Evolutionary conservation across 1,284 basidiomycete genomes (phyloP), one percentile per base, ranked within the genome.

Genomic region (Laetiporus sulphureus): DNA sequence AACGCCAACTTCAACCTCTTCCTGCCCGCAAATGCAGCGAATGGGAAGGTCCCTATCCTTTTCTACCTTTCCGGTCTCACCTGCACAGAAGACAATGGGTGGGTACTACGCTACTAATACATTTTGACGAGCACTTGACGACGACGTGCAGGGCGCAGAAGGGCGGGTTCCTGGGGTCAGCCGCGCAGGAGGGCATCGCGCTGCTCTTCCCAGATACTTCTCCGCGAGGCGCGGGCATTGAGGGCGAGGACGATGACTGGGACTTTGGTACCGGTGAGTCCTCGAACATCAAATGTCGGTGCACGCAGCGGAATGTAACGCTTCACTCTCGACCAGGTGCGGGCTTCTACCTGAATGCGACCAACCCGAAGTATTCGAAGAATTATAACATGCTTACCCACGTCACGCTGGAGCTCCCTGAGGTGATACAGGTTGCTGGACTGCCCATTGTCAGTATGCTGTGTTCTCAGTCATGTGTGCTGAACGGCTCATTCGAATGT

Each of bases 11-110:
- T 99, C 72, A 98, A 98, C 64, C 67, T 99, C 51, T 99, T 89
- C 65, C 58, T 97, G 2, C 95, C 96, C 3, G 70, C 73, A 16
- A 73, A 75, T 38, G 76, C 83, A 1, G 53, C 66, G 37, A 55
- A 65, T 29, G 56, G 60, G 48, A 82, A 86, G 48, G 87, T 85
- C 0, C 93, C 94, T 0, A 68, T 95, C 2, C 70, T 99, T 6
- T 77, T 90, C 54, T 99, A 92, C 64, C 83, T 99, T 35, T 83
- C 94, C 2, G 95, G 95, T 2, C 64, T 99, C 43, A 93, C 91
- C 1, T 99, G 96, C 66, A 98, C 83, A 12, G 96, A 98, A 62
- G 95, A 98, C 61, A 98, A 91, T 46, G 95, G 83, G 85, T 87
- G 56, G 45, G 73, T 54, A 21, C 30, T 18, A 11, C 32, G 32